Conservation (phyloP, 1,284 basidiomycete genomes). For the Microbotryum lychnidis-dioicae region DNA sequence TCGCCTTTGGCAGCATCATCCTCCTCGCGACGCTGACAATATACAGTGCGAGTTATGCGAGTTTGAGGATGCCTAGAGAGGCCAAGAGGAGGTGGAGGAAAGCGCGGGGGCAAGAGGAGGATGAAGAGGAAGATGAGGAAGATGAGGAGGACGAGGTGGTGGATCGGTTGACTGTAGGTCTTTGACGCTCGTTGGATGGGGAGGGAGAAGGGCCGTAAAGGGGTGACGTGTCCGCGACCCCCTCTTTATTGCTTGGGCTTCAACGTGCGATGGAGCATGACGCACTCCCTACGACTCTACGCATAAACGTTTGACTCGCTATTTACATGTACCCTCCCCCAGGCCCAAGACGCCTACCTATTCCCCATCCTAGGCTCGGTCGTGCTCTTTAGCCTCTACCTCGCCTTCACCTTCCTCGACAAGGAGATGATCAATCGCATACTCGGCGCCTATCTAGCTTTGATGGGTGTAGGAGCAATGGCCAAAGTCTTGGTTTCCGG, state of each 20-base stretch:
- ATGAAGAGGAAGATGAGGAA: slow-evolving; percentile 11
- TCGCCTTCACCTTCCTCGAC: slow-evolving; percentile 63
- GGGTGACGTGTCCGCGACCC: neutral
- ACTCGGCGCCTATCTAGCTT: slow-evolving; percentile 42
- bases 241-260: neutral
- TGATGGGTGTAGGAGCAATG: slow-evolving; percentile 29
- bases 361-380: slow-evolving; percentile 60
- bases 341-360: slow-evolving; percentile 40
- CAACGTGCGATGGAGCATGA: slow-evolving; percentile 3
- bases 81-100: slow-evolving; percentile 14
- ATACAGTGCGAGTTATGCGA: neutral
- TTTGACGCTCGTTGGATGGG: slow-evolving; percentile 2
- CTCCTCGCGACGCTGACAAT: neutral
- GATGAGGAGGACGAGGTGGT: slow-evolving; percentile 20
- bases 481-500: slow-evolving; percentile 7
- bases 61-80: slow-evolving; percentile 23
- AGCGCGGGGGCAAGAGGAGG: slow-evolving; percentile 3
- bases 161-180: slow-evolving; percentile 11
- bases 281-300: slow-evolving; percentile 16
- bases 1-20: neutral
- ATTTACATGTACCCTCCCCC: neutral
- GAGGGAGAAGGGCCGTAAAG: slow-evolving; percentile 6
- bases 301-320: neutral
- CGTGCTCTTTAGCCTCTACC: slow-evolving; percentile 58
- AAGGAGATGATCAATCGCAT: slow-evolving; percentile 73